Percentiles rank a stretch among this genome's conserved stretches.
Evolutionary conservation across 2,329 filamentous ascomycete species (phyloP).

Genomic region (Stemphylium beticola): DNA sequence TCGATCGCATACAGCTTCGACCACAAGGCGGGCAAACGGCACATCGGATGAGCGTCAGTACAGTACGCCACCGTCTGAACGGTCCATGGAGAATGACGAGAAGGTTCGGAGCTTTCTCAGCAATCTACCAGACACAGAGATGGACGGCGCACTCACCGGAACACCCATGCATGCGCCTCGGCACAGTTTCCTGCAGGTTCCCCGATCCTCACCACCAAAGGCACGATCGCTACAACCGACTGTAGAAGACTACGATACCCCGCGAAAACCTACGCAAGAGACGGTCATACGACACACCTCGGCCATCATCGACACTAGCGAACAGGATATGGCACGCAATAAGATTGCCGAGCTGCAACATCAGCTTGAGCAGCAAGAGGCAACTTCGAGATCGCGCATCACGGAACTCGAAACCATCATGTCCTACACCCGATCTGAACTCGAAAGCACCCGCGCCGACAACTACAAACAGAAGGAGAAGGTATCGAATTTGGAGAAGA

Average conservation of each 20-base stretch:
- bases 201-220: slow-evolving; percentile 33
- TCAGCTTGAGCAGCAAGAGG: slow-evolving; percentile 37
- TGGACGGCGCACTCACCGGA: slow-evolving; percentile 34
- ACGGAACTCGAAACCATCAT: slow-evolving; percentile 45
- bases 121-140: slow-evolving; percentile 45
- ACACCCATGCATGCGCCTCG: slow-evolving; percentile 35
- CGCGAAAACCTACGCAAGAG: slow-evolving; percentile 44
- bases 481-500: slow-evolving; percentile 23
- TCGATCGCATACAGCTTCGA: slow-evolving; percentile 19
- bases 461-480: slow-evolving; percentile 40
- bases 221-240: slow-evolving; percentile 44
- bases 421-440: slow-evolving; percentile 41
- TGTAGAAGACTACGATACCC: slow-evolving; percentile 47
- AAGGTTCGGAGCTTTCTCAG: slow-evolving; percentile 48
- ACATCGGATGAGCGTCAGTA: slow-evolving; percentile 28
- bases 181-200: slow-evolving; percentile 37
- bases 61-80: slow-evolving; percentile 34
- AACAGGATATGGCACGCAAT: slow-evolving; percentile 18
- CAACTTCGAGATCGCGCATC: slow-evolving; percentile 38
- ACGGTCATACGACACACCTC: slow-evolving; percentile 43
- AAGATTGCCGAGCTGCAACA: slow-evolving; percentile 34
- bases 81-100: slow-evolving; percentile 47
- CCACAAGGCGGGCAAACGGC: slow-evolving; percentile 33
- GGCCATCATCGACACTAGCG: slow-evolving; percentile 17
- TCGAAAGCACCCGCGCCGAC: slow-evolving; percentile 36